phyloP scores from a whole-genome alignment of 2,329 filamentous ascomycete species.

The Aspergillus brunneoviolaceus region DNA sequence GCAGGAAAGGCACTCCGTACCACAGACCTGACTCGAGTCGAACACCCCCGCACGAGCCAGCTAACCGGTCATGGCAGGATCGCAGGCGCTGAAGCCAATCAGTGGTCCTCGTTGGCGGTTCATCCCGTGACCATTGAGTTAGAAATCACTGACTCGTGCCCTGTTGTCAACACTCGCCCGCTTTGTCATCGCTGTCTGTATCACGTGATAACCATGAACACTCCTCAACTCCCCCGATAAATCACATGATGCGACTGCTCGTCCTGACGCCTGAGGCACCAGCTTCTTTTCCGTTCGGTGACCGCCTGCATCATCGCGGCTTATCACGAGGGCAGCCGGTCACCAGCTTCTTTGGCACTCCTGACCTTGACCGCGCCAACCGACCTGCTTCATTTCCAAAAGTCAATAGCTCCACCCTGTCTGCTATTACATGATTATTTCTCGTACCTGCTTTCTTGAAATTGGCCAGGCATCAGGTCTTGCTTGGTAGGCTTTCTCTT shows the following conservation, averaged over 20 bases:
- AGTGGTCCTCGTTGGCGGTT: conserved; percentile 11
- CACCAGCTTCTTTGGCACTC: conserved; percentile 5
- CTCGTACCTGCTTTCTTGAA: background rate
- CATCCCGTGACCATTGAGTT: conserved; percentile 6
- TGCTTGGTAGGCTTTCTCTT: background rate
- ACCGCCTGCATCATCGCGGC: conserved; percentile 20
- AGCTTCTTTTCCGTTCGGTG: background rate
- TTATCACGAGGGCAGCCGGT: conserved; percentile 17
- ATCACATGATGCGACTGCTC: conserved; percentile 9
- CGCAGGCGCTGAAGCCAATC: conserved; percentile 11
- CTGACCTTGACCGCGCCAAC: conserved; percentile 8
- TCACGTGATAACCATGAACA: background rate
- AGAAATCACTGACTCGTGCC: background rate
- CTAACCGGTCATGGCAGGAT: conserved; percentile 6
- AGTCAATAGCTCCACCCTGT: background rate
- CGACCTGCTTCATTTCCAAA: background rate
- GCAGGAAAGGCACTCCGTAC: background rate
- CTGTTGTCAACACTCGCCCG: conserved; percentile 21
- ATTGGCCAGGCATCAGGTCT: background rate
- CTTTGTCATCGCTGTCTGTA: background rate
- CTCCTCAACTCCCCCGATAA: background rate
- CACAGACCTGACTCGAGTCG: background rate
- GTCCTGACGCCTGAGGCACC: conserved; percentile 15
- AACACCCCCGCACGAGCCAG: conserved; percentile 20
- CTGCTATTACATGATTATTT: background rate